Base-by-base conservation (phyloP, 2,329 filamentous ascomycete species). In the Hypoxylon sp. region DNA sequence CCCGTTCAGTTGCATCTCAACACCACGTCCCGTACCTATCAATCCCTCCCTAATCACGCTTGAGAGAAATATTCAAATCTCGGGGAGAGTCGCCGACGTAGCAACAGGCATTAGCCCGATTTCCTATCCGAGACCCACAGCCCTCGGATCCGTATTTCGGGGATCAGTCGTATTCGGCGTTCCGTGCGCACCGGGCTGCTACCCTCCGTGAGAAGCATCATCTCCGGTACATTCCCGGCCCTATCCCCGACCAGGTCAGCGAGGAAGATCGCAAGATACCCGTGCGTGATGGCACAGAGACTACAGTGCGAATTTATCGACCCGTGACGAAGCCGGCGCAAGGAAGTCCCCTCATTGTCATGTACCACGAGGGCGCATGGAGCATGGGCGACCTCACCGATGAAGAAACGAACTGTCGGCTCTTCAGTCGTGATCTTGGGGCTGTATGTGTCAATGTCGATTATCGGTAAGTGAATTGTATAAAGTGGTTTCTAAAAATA, bases 391-490 rank as follows among this genome's bases (percentile, higher is more conserved):
- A 76, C 11, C 53, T 79, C n/a, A 71, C 77, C 64, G 74, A 76
- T n/a, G 78, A 80, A 57, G 74, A 74, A 27, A 63, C 73, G 6
- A 73, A 79, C 10, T 81, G 79, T 51, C 74, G 77, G 56, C 69
- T 76, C 46, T 80, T 78, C 44, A 72, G 71, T 3, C 65, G 75
- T 11, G 75, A 77, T 2, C 27, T 82, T 8, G 80, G 79, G 1
- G 82, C 79, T n/a, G 77, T 82, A 2, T 80, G 79, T 17, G 77
- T 85, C 6, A 82, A 80, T 69, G 78, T 83, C 8, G 78, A 79
- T 20, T 84, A 85, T 66, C 77, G 82, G 65, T 76, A 51, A 62
- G 74, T 65, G 42, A 42, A 7, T 49, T 40, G 8, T 17, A 25
- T 27, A 17, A 33, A 6, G 27, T 48, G 13, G 7, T 46, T n/a